Base-by-base conservation (phyloP, 2,329 filamentous ascomycete species). In the Calonectria multiphialidica region DNA sequence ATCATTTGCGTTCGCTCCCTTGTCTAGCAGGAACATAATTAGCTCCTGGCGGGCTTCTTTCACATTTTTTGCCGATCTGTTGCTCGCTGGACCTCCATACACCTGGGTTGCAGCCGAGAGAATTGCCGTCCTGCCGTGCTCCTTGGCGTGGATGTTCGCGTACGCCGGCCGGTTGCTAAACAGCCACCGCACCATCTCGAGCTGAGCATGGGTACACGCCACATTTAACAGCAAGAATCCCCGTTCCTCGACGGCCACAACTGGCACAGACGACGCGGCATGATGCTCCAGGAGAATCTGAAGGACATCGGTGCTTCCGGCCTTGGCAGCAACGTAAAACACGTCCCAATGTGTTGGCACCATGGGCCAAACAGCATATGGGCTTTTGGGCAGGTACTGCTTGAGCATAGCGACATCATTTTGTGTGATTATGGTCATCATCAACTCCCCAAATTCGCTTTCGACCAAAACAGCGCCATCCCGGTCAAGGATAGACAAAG, bases 221-320 rank as follows among this genome's bases (percentile, higher is more conserved):
- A 45, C n/a, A 25, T 67, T 35, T 8, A 67, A 23, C 16, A 59
- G 15, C 21, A 49, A 13, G 21, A 42, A 50, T 7, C 53, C 66
- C 5, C 53, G 50, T 16, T 49, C 18, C 25, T 45, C 49, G 3
- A 57, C 23, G 7, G 40, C 33, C 25, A 47, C n/a, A 5, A 44
- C 23, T n/a, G 42, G 28, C 7, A 25, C 50, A 4, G 50, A 13
- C 2, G 21, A 67, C 15, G 6, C 18, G 6, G 59, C 33, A 28
- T 65, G 30, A 28, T 37, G 62, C 28, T 67, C 65, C 21, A 67
- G 28, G 30, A 67, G 65, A 15, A 67, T 59, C 15, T 23, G 28
- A n/a, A 67, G 65, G 5, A 25, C 50, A 35, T 67, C 40, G 6
- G 37, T 33, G 23, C 50, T 67, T 3, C 65, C 65, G 2, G 12